Base-by-base conservation (phyloP, 306 rosid genomes). In the Trichosanthes cucumerina region DNA sequence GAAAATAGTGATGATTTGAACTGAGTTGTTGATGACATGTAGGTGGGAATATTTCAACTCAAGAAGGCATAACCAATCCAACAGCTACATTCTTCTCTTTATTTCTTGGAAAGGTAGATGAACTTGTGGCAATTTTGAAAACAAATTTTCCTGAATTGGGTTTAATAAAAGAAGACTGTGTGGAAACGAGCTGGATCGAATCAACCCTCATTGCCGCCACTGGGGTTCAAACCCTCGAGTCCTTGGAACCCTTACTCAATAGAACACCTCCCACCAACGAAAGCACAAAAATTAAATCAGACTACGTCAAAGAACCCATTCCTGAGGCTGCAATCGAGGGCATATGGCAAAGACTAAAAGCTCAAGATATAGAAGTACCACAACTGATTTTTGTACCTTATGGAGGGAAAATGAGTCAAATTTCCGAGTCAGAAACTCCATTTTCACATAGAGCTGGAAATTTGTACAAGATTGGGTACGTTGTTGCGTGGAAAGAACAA, bases 371-470 rank as follows among this genome's bases (percentile, higher is more conserved):
- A 79, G 0, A 79, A 89, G 0, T 1, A 81, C 1, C 75, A 87
- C 87, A 83, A 87, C 23, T 82, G 86, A 3, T 90, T 26, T 88
- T 85, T 79, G 86, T 75, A n/a, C 98, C 97, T 1, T 93, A 90
- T 62, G 98, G 98, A 0, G 98, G 92, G 68, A 84, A 28, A 84
- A 91, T 88, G 98, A 81, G 84, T 77, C 78, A 77, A 5, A 85
- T 93, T 31, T 75, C 92, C 0, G 91, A 90, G 59, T 84, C 88
- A 0, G 85, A 81, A 71, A 87, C 21, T 15, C 93, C 97, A 0
- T 91, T 91, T 46, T 92, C 96, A 31, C 97, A 90, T 52, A 85
- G 97, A 68, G 89, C 89, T 21, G 93, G 94, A 65, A 80, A 85
- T 9, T 70, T 89, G 0, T 93, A 85, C 86, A 87, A 86, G 65